Evolutionary conservation across 2,329 filamentous ascomycete genomes (phyloP).

Genomic region (Colletotrichum magnum): DNA sequence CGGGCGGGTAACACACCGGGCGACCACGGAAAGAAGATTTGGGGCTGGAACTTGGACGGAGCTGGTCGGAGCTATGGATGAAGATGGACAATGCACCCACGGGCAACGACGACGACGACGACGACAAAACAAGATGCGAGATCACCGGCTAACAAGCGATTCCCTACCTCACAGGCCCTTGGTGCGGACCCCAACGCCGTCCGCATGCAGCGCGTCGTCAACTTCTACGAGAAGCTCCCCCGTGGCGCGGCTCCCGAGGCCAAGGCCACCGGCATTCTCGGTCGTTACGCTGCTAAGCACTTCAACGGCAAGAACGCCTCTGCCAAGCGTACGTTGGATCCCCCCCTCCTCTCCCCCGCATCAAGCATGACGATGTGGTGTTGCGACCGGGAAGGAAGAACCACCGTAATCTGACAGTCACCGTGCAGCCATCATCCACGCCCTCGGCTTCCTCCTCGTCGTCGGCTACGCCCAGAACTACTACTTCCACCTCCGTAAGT

Average conservation of each 20-base stretch:
- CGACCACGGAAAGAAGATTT: not conserved
- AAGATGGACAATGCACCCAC: not conserved
- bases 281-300: conserved; percentile 91
- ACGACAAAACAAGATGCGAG: not conserved
- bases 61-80: conserved; percentile 30
- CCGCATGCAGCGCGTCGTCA: conserved; percentile 97
- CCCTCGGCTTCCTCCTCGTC: conserved; percentile 81
- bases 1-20: conserved; percentile 7
- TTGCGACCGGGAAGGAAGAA: too few relatives aligned
- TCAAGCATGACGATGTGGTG: not conserved
- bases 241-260: conserved; percentile 89
- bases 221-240: conserved; percentile 98
- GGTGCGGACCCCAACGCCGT: conserved; percentile 95
- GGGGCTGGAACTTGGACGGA: conserved; percentile 15
- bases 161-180: conserved; percentile 77
- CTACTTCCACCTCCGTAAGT: conserved; percentile 99
- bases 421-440: conserved; percentile 84
- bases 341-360: not conserved
- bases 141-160: conserved; percentile 53
- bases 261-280: conserved; percentile 85
- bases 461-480: conserved; percentile 98
- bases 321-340: conserved; percentile 80
- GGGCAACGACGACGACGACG: not conserved
- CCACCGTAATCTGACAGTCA: conserved; percentile 5
- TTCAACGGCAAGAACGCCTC: conserved; percentile 92